These are phyloP conservation scores for Jatropha multifida DNA, from an alignment of 441 rosid genomes.

Conservation along the genomic window DNA sequence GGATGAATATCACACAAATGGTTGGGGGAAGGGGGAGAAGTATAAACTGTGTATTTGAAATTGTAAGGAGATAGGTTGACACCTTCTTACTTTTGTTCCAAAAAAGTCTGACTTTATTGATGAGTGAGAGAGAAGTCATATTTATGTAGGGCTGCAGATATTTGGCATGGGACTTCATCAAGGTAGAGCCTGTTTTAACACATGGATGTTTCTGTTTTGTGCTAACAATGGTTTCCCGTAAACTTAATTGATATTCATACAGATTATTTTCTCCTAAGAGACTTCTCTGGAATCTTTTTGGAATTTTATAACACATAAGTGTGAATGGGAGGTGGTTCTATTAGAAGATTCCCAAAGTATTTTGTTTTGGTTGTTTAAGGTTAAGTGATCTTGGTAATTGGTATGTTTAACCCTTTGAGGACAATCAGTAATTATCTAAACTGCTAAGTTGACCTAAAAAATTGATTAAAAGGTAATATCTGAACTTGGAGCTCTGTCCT, in stretches of 20 bases:
- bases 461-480: too few relatives aligned
- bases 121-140: not conserved
- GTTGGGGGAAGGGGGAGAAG: not conserved
- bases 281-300: not conserved
- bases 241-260: not conserved
- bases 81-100: not conserved
- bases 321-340: not conserved
- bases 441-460: too few relatives aligned
- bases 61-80: not conserved
- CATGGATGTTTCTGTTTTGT: not conserved
- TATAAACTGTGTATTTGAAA: not conserved
- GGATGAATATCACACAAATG: not conserved
- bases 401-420: not conserved
- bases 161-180: not conserved
- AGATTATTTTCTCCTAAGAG: not conserved
- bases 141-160: not conserved
- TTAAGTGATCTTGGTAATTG: not conserved
- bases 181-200: not conserved
- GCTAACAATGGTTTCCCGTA: not conserved
- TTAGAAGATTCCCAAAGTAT: not conserved
- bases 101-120: not conserved
- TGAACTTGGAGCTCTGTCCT: not conserved
- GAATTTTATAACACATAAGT: not conserved
- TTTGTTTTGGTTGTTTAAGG: not conserved
- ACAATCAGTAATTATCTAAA: not conserved